Evolutionary conservation across 345 rosid species (phyloP).

Genomic region (Eucalyptus brandiana): DNA sequence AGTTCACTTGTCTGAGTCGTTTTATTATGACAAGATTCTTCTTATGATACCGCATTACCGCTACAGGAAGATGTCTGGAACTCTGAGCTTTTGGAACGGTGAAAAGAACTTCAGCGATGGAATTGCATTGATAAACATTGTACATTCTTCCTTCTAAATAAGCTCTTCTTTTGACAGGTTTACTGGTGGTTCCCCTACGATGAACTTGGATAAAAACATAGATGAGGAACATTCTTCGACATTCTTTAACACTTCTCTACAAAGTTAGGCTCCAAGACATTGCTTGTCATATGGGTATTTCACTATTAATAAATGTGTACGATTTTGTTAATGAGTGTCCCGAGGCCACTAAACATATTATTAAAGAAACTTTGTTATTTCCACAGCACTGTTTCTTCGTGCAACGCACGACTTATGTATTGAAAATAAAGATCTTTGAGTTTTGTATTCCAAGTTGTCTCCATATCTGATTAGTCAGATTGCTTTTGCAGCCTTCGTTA

Average conservation of each 20-base stretch:
- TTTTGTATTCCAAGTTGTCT: not conserved
- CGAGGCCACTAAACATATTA: not conserved
- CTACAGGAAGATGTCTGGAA: not conserved
- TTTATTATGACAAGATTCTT: not conserved
- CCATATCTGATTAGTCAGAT: not conserved
- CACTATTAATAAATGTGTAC: not conserved
- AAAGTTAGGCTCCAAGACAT: not conserved
- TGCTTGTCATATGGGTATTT: not conserved
- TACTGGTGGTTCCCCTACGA: not conserved
- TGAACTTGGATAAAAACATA: not conserved
- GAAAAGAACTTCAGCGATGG: not conserved
- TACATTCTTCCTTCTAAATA: not conserved
- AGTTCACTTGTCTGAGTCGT: not conserved
- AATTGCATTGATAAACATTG: not conserved
- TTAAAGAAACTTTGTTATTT: not conserved
- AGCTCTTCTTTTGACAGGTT: not conserved
- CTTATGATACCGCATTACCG: not conserved
- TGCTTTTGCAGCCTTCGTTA: constrained; percentile 55
- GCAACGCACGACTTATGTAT: not conserved
- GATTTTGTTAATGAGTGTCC: not conserved
- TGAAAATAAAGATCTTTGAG: not conserved
- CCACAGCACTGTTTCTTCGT: not conserved
- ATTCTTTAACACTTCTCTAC: not conserved
- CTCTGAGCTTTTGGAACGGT: not conserved
- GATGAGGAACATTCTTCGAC: not conserved